Evolutionary conservation across 306 rosid genomes (phyloP).

Genomic region (Vicia sativa): DNA sequence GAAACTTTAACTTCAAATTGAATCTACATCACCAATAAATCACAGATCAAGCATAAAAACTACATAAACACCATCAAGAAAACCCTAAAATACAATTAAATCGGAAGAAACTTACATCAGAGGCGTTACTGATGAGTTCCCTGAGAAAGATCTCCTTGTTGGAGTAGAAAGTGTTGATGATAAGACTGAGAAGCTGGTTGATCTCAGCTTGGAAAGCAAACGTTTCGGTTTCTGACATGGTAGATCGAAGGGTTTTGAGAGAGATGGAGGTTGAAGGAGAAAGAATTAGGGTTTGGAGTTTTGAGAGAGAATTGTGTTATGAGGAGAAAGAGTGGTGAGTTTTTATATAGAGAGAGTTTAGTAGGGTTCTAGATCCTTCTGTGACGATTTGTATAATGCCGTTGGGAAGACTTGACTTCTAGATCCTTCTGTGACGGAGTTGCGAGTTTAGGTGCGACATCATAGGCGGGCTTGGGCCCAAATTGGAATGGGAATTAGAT

Average conservation of each 20-base stretch:
- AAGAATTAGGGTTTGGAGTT: constrained; percentile 23
- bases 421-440: constrained; percentile 22
- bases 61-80: not conserved
- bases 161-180: constrained; percentile 96
- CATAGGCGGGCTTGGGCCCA: constrained; percentile 8
- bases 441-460: not conserved
- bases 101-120: constrained; percentile 58
- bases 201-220: constrained; percentile 98
- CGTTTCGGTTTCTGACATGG: constrained; percentile 77
- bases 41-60: not conserved
- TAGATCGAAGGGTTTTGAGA: not conserved
- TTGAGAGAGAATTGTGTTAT: not conserved
- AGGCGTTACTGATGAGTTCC: constrained; percentile 82
- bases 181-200: constrained; percentile 91
- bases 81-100: not conserved
- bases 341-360: constrained; percentile 25
- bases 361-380: constrained; percentile 93
- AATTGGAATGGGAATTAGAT: not conserved
- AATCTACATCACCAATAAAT: not conserved
- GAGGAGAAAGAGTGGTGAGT: not conserved
- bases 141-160: constrained; percentile 98
- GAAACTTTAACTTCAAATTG: not conserved
- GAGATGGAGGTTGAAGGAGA: not conserved
- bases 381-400: not conserved
- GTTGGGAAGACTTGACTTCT: constrained; percentile 11